Conservation (phyloP, 495 filamentous ascomycete species). For the Podospora didyma region DNA sequence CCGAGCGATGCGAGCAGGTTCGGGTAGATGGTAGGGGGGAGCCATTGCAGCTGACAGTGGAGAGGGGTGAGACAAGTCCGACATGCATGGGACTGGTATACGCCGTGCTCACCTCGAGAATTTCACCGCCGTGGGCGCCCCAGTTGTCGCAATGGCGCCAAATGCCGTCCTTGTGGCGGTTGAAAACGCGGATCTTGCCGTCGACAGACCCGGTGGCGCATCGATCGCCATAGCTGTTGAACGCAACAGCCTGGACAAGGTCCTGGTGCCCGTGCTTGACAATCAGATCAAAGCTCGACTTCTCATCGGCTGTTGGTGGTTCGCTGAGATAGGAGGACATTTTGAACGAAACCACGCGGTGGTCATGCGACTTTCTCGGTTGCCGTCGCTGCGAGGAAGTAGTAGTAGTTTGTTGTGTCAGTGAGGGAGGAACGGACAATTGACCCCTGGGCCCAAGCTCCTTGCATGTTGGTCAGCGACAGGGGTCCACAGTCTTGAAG, state of each 20-base stretch:
- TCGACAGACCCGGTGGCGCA: constrained; percentile 88
- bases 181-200: constrained; percentile 91
- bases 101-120: constrained; percentile 65
- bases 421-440: background rate
- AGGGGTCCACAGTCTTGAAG: background rate
- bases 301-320: constrained; percentile 74
- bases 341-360: no score
- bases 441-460: constrained; percentile 20
- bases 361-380: no score
- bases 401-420: no score
- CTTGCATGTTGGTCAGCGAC: background rate
- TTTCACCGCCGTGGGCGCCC: constrained; percentile 87
- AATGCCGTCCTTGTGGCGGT: constrained; percentile 65
- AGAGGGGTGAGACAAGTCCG: background rate
- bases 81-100: background rate
- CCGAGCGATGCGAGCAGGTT: constrained; percentile 63
- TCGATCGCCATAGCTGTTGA: constrained; percentile 81
- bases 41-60: constrained; percentile 68
- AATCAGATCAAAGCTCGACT: constrained; percentile 49
- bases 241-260: constrained; percentile 62
- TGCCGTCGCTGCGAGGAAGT: no score
- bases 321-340: constrained; percentile 54
- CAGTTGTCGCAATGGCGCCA: constrained; percentile 85
- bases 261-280: constrained; percentile 62
- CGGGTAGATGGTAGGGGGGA: constrained; percentile 53